These are phyloP conservation scores for Verticillium albo-atrum DNA, from an alignment of 2,329 filamentous ascomycete genomes.

Conservation along the genomic window DNA sequence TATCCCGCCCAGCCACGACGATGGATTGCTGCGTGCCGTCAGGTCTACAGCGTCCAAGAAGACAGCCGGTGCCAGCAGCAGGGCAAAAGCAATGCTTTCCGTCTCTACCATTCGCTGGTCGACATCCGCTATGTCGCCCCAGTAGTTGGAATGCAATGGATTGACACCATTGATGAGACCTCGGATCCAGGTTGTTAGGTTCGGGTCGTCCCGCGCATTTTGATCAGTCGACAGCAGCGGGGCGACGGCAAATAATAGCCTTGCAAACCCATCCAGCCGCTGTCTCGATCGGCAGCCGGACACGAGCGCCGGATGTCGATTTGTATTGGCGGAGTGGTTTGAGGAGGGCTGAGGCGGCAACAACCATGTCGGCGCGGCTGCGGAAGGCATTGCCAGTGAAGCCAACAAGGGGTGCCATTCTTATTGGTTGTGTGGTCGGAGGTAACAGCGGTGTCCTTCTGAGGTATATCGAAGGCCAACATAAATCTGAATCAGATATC, in stretches of 20 bases:
- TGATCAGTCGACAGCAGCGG: slow-evolving; percentile 18
- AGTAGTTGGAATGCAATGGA: slow-evolving; percentile 2
- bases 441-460: too few relatives aligned
- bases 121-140: slow-evolving; percentile 1
- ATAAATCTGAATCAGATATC: too few relatives aligned
- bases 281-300: slow-evolving; percentile 22
- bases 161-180: not conserved
- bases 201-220: not conserved
- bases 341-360: slow-evolving; percentile 19
- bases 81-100: slow-evolving; percentile 2
- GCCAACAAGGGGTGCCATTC: slow-evolving; percentile 20
- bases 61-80: not conserved
- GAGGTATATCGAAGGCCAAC: too few relatives aligned
- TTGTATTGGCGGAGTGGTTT: slow-evolving; percentile 19
- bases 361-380: slow-evolving; percentile 21
- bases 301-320: slow-evolving; percentile 20
- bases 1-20: slow-evolving; percentile 31
- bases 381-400: slow-evolving; percentile 28
- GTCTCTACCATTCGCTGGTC: slow-evolving; percentile 6
- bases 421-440: not conserved
- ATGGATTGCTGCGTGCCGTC: slow-evolving; percentile 63
- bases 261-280: slow-evolving; percentile 28
- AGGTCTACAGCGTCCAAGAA: slow-evolving; percentile 19
- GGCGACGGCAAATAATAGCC: slow-evolving; percentile 17
- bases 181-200: not conserved